These are phyloP conservation scores for Emericellopsis cladophorae DNA, from an alignment of 2,329 filamentous ascomycete genomes.

Conservation along the genomic window DNA sequence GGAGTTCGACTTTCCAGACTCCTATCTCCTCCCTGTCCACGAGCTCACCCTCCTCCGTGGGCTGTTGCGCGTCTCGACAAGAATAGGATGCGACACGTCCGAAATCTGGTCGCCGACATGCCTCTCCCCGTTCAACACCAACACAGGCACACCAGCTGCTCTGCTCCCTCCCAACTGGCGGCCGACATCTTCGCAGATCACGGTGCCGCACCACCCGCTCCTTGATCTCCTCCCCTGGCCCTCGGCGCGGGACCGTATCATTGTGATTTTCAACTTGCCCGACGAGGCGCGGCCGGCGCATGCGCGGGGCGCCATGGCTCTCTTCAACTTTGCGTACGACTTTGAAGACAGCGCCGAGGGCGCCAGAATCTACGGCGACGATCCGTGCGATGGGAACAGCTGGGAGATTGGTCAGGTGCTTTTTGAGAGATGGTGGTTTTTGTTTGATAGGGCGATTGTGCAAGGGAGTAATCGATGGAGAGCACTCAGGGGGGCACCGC, in stretches of 20 bases:
- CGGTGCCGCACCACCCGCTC: constrained; percentile 41
- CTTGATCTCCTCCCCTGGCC: constrained; percentile 48
- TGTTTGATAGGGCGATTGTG: constrained; percentile 41
- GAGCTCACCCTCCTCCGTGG: constrained; percentile 34
- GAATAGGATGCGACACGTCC: constrained; percentile 24
- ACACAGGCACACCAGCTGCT: constrained; percentile 14
- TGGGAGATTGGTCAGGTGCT: constrained; percentile 49
- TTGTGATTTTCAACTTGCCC: constrained; percentile 37
- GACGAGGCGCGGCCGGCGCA: constrained; percentile 30
- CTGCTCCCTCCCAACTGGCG: constrained; percentile 33
- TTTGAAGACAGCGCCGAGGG: constrained; percentile 42
- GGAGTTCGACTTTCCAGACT: constrained; percentile 25
- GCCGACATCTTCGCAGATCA: constrained; percentile 34
- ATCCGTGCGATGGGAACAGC: constrained; percentile 31
- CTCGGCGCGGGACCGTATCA: constrained; percentile 34
- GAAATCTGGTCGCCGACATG: constrained; percentile 32
- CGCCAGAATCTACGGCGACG: constrained; percentile 31
- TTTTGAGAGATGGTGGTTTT: constrained; percentile 48
- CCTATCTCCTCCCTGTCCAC: constrained; percentile 32
- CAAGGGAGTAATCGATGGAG: constrained; percentile 39
- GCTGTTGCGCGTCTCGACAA: constrained; percentile 30
- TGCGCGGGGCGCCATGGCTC: constrained; percentile 30
- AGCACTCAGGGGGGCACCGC: constrained; percentile 27
- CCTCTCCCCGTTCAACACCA: constrained; percentile 30
- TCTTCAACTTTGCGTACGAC: constrained; percentile 42